Conservation (phyloP, 2,329 filamentous ascomycete species). For the Penicillium sp. region DNA sequence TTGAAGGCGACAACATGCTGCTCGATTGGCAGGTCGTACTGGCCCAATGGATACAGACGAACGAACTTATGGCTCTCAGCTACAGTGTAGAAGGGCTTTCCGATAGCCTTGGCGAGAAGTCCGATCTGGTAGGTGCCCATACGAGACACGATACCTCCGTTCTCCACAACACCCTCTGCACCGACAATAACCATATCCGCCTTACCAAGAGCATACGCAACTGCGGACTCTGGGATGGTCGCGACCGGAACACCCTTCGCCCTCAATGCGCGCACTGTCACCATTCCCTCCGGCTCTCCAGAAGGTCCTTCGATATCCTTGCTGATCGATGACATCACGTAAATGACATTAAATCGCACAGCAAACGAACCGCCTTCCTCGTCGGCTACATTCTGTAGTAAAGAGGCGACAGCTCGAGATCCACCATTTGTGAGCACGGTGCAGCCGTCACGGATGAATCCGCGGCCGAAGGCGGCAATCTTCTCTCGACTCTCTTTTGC, state of each 20-base stretch:
- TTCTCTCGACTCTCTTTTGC: slow-evolving; percentile 81
- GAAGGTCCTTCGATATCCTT: slow-evolving; percentile 26
- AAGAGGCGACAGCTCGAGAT: slow-evolving; percentile 75
- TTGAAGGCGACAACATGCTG: slow-evolving; percentile 76
- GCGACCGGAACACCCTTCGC: slow-evolving; percentile 77
- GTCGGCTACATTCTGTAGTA: slow-evolving; percentile 73
- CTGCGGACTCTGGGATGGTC: slow-evolving; percentile 71
- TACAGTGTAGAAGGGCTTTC: slow-evolving; percentile 84
- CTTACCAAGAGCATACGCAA: slow-evolving; percentile 75
- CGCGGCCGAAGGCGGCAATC: slow-evolving; percentile 76
- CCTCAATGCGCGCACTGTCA: slow-evolving; percentile 70
- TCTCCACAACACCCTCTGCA: slow-evolving; percentile 84
- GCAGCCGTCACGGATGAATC: slow-evolving; percentile 74
- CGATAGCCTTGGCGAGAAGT: slow-evolving; percentile 69
- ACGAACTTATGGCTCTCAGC: slow-evolving; percentile 98
- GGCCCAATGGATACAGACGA: slow-evolving; percentile 76
- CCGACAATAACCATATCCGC: slow-evolving; percentile 69
- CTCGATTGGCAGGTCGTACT: slow-evolving; percentile 76
- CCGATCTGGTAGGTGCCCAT: slow-evolving; percentile 87
- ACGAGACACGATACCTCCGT: slow-evolving; percentile 86
- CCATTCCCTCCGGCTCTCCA: slow-evolving; percentile 61
- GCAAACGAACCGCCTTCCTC: slow-evolving; percentile 55
- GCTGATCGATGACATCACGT: slow-evolving; percentile 56
- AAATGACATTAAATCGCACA: slow-evolving; percentile 79
- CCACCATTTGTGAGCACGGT: slow-evolving; percentile 90